Evolutionary conservation across 2,329 filamentous ascomycete species (phyloP).

Genomic region (Fusarium praegraminearum): DNA sequence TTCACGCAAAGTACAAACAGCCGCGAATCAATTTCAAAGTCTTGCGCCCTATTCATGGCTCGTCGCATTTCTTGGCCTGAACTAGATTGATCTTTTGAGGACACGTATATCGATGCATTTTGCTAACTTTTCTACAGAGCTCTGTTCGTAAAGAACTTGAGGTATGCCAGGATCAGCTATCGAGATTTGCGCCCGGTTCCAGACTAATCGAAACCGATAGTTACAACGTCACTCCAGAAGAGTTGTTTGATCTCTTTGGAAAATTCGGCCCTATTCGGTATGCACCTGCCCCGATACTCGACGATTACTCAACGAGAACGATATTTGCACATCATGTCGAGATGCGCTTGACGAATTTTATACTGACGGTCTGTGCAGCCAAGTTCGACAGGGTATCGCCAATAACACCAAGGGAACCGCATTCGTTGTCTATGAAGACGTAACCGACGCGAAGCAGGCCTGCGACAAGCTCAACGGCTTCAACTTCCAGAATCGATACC

Average conservation of each 20-base stretch:
- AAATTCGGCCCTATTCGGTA: constrained; percentile 97
- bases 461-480: constrained; percentile 99
- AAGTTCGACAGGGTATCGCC: constrained; percentile 98
- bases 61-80: constrained; percentile 23
- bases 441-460: constrained; percentile 97
- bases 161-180: constrained; percentile 65
- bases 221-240: constrained; percentile 98
- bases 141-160: constrained; percentile 99
- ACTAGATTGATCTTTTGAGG: neutral
- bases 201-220: constrained; percentile 73
- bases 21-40: constrained; percentile 27
- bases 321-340: constrained; percentile 15
- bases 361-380: constrained; percentile 65
- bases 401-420: constrained; percentile 98
- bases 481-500: constrained; percentile 99
- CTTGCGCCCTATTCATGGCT: constrained; percentile 23
- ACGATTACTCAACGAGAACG: constrained; percentile 10
- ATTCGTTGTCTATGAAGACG: constrained; percentile 99
- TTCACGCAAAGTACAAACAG: constrained; percentile 15
- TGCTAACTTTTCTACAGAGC: constrained; percentile 72
- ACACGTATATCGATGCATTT: constrained; percentile 13
- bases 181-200: constrained; percentile 21
- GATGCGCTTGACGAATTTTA: constrained; percentile 22
- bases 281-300: constrained; percentile 51
- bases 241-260: constrained; percentile 98